Percentiles rank a stretch among this genome's conserved stretches.
phyloP scores from a whole-genome alignment of 2,329 filamentous ascomycete genomes.

The Furcasterigmium sp. region DNA sequence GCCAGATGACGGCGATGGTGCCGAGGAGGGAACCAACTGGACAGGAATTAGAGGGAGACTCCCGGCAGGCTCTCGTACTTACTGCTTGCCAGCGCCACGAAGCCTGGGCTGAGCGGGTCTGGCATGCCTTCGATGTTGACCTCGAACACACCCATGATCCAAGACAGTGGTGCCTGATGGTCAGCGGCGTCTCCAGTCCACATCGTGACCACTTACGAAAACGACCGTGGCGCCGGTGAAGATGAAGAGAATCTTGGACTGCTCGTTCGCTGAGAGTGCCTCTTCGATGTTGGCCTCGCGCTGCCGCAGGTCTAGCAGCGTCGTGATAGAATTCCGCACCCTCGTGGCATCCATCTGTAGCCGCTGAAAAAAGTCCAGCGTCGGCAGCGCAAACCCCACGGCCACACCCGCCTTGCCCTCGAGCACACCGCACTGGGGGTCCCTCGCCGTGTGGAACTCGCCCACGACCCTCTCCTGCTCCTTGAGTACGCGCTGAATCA shows the following conservation, averaged over 20 bases:
- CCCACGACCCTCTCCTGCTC: constrained; percentile 12
- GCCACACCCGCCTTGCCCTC: neutral
- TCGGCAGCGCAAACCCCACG: constrained; percentile 8
- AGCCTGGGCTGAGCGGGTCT: constrained; percentile 3
- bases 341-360: constrained; percentile 11
- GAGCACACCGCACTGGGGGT: constrained; percentile 1
- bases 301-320: constrained; percentile 10
- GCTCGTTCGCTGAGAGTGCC: constrained; percentile 12
- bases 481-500: constrained; percentile 11
- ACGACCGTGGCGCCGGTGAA: constrained; percentile 10
- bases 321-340: constrained; percentile 12
- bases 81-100: constrained; percentile 7
- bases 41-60: neutral
- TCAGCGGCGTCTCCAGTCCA: accelerated
- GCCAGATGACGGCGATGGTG: constrained; percentile 8
- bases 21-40: constrained; percentile 9
- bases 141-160: constrained; percentile 10
- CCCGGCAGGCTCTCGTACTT: neutral
- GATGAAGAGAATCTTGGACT: constrained; percentile 15
- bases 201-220: constrained; percentile 5
- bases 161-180: constrained; percentile 7
- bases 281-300: constrained; percentile 13
- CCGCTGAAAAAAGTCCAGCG: constrained; percentile 11
- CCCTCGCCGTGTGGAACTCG: constrained; percentile 7
- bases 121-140: constrained; percentile 6